These are phyloP conservation scores for Firmiana major DNA, from an alignment of 345 rosid genomes.

Conservation along the genomic window DNA sequence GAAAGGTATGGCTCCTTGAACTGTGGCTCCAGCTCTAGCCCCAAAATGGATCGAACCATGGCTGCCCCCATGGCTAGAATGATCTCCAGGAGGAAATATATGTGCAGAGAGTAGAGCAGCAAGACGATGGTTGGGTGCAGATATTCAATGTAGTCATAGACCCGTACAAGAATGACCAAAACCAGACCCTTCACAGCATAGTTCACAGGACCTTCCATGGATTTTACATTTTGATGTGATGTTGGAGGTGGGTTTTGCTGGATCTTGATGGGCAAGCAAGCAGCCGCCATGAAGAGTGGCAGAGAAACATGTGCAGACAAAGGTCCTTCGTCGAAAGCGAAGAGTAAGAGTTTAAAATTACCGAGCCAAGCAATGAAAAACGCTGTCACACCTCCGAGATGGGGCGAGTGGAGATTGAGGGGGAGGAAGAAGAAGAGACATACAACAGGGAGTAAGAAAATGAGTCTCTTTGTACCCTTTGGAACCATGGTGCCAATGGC, in stretches of 20 bases:
- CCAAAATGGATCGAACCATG: constrained; percentile 28
- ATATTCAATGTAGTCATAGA: constrained; percentile 22
- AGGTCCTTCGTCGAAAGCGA: constrained; percentile 47
- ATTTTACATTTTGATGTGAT: background rate
- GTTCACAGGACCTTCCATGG: constrained; percentile 23
- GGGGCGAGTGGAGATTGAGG: constrained; percentile 25
- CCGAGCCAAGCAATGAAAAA: constrained; percentile 56
- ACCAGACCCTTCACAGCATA: constrained; percentile 35
- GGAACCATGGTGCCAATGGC: constrained; percentile 23
- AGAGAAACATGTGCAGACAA: constrained; percentile 34
- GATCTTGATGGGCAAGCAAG: constrained; percentile 61
- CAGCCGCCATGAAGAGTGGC: constrained; percentile 37
- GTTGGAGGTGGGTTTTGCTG: constrained; percentile 17
- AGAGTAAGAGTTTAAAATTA: constrained; percentile 54
- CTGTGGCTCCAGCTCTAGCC: constrained; percentile 47
- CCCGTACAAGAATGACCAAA: constrained; percentile 22
- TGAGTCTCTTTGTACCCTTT: constrained; percentile 37
- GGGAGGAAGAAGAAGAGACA: constrained; percentile 39
- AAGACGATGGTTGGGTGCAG: constrained; percentile 32
- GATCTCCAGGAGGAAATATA: constrained; percentile 44
- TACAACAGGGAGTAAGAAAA: constrained; percentile 30
- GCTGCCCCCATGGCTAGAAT: constrained; percentile 33
- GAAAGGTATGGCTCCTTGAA: constrained; percentile 56
- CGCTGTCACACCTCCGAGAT: constrained; percentile 32
- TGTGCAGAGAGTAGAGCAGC: constrained; percentile 36